Evolutionary conservation across 805 yeast genomes (phyloP), one percentile per base, ranked within the genome.

Genomic region (Wickerhamiella sorbophila): DNA sequence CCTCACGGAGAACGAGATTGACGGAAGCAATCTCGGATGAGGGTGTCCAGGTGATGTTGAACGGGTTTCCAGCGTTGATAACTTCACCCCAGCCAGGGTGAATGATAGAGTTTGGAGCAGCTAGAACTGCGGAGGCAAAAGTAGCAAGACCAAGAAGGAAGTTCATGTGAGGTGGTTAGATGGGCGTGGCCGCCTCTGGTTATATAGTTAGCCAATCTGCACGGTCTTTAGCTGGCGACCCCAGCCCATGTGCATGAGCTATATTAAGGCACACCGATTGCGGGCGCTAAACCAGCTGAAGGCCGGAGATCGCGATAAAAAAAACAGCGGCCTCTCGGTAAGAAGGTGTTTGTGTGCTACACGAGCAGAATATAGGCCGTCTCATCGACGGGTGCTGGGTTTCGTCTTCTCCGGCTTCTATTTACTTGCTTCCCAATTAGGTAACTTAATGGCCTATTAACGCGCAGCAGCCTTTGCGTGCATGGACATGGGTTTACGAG

Each of bases 1-100:
- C 63, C 3, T 36, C 38, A 40, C 54, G 45, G 19, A 58, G 47
- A 34, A 58, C 37, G 32, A 60, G 47, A 41, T 46, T 46, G 41
- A 60, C 54, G 29, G 39, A 36, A 26, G 45, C 49, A 10, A 46
- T 49, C 6, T 33, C 26, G 31, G 56, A 47, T n/a, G 51, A 39
- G 8, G 57, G 53, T 12, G 31, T 41, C 64, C 64, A 60, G 33
- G 52, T 56, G 33, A 60, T 45, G 41, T 46, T 44, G 45, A 50
- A 42, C 15, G 43, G 40, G 27, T 43, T 44, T 35, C 55, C 55
- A 17, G 61, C 62, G 35, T 54, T 55, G 38, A 54, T 45, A 9
- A 41, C 48, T 21, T 53, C 47, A 9, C 60, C 59, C 33, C 37
- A 44, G 26, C 44, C 47, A 9, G 61, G 61, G 29, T 31, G 36